Base-by-base conservation (phyloP, 2,329 filamentous ascomycete genomes). In the Tolypocladium album region DNA sequence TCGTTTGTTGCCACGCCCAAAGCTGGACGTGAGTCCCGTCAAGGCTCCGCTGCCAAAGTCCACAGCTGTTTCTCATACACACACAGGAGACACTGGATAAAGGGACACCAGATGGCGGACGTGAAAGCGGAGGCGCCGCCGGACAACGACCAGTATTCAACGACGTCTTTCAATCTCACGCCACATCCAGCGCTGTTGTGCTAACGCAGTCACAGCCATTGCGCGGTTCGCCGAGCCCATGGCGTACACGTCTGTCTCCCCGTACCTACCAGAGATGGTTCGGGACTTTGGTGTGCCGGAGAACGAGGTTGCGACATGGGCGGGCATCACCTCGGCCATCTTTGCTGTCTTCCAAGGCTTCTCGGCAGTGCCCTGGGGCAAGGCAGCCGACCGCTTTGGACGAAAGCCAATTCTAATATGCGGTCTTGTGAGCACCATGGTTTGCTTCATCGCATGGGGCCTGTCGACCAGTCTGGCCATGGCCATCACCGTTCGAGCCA, bases 391-490 rank as follows among this genome's bases (percentile, higher is more conserved):
- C 71, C 77, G 74, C 52, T 84, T 89, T 63, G 94, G 93, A 24
- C 84, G 93, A 60, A 97, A 96, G 70, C 88, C 88, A 0, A 83
- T 88, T 45, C 90, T 97, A 61, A 78, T 97, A 17, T 69, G 81
- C 9, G 91, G 89, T 0, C 78, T 94, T 22, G 71, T 86, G 43
- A 88, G 83, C 66, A 96, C 92, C 53, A 95, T 97, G 89, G 69
- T 87, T 0, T 88, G 88, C 47, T 92, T 89, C 65, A 67, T 97
- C 24, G 64, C 91, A 27, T 97, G 92, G 84, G 93, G 94, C 8
- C 85, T 96, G 74, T 91, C 91, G 0, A 88, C 82, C 4, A 90
- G 81, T 64, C 75, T 97, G 12, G 75, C 84, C 4, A 92, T 94
- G 89, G 89, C 92, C 0, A 87, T 99, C 47, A 71, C 80, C 4